Conservation (phyloP, 495 filamentous ascomycete genomes). For the Lasiosphaeria miniovina region DNA sequence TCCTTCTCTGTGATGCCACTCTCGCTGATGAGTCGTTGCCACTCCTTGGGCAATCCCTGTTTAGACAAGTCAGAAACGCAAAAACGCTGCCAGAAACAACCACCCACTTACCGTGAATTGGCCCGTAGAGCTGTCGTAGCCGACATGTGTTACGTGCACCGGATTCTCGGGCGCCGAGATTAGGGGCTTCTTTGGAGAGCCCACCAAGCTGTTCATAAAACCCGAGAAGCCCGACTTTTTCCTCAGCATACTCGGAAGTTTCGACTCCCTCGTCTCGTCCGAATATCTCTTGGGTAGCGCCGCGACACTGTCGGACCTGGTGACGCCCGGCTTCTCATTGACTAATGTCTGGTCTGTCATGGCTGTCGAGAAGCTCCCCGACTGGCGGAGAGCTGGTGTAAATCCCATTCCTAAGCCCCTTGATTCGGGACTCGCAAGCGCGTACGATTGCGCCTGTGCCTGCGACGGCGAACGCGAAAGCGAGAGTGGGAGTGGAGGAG, state of each 20-base stretch:
- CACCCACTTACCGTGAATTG: constrained; percentile 80
- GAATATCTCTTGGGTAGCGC: constrained; percentile 75
- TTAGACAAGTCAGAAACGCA: constrained; percentile 23
- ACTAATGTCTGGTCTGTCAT: constrained; percentile 46
- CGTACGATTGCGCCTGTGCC: neutral
- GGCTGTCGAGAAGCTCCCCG: constrained; percentile 66
- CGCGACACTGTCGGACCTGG: constrained; percentile 57
- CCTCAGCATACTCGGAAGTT: constrained; percentile 56
- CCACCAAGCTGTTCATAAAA: constrained; percentile 89
- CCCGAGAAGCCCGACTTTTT: constrained; percentile 95
- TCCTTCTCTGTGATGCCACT: constrained; percentile 96
- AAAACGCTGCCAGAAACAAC: neutral
- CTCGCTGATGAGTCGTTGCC: constrained; percentile 92
- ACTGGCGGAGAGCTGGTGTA: constrained; percentile 63
- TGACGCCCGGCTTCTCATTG: constrained; percentile 45
- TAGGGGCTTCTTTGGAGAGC: constrained; percentile 83
- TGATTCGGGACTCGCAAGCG: constrained; percentile 56
- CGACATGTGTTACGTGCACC: constrained; percentile 95
- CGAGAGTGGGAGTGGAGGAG: constrained; percentile 49
- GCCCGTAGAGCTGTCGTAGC: constrained; percentile 93
- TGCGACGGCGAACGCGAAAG: constrained; percentile 9
- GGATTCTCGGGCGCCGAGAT: constrained; percentile 97
- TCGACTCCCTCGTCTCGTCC: constrained; percentile 69
- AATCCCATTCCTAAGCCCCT: constrained; percentile 43
- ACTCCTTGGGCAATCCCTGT: constrained; percentile 93